Base-by-base conservation (phyloP, 1,284 basidiomycete species). In the Neotropicomus parvogracilis region DNA sequence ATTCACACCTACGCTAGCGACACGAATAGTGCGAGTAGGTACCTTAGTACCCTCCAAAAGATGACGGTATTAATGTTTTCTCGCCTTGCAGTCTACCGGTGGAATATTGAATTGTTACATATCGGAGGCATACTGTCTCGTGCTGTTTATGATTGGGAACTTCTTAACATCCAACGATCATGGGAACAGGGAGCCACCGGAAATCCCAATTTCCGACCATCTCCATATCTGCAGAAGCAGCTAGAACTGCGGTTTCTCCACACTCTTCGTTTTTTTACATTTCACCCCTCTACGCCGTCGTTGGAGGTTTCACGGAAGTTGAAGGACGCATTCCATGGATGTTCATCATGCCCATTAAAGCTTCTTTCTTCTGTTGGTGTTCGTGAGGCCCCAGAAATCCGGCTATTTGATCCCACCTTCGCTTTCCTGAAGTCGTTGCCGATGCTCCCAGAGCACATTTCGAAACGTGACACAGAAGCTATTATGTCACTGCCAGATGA, bases 101-200 rank as follows among this genome's bases (percentile, higher is more conserved):
- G 91, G 91, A 97, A 95, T 60, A 82, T 79, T 56, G 93, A 97
- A 59, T 74, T 97, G 1, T 74, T 97, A 6, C 87, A 82, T 59
- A 75, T 93, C 8, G 94, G 91, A 7, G 91, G 90, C 12, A 81
- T 88, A 58, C 76, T 97, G 11, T 76, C 86, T 31, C 85, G 95
- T 8, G 74, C 82, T 2, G 86, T 91, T 0, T 99, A 97, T 59
- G 93, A 98, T 62, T 71, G 86, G 24, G 95, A 99, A 68, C 73
- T 98, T 46, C 67, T 69, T 36, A 72, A 70, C 54, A 76, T 85
- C 55, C 72, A 70, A 53, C 66, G 63, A 34, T 62, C 74, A 29
- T 88, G 79, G 82, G 27, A 43, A 9, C 27, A 31, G 64, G 56
- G 35, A 40, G 2, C 40, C 7, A 17, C 17, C 3, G 17, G 26